Evolutionary conservation across 2,329 filamentous ascomycete species (phyloP).

Genomic region (Blumeriella jaapii): DNA sequence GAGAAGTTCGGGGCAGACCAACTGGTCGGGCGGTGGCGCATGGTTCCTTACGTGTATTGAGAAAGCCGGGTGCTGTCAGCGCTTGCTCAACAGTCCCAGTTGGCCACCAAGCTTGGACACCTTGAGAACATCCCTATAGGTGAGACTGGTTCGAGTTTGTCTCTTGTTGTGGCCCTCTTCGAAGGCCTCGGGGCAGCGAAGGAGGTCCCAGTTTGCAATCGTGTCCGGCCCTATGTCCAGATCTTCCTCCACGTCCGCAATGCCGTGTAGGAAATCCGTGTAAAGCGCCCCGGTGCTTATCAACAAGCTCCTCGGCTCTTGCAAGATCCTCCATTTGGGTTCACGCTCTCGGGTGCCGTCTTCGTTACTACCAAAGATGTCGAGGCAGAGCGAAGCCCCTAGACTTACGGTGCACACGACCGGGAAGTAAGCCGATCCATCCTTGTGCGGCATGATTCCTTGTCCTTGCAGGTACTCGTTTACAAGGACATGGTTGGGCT

Average conservation of each 20-base stretch:
- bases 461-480: conserved; percentile 84
- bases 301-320: conserved; percentile 73
- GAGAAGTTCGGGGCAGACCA: conserved; percentile 59
- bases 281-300: conserved; percentile 62
- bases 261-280: conserved; percentile 62
- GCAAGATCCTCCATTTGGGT: conserved; percentile 51
- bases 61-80: conserved; percentile 14
- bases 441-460: conserved; percentile 97
- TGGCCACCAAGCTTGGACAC: conserved; percentile 64
- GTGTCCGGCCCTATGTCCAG: conserved; percentile 46
- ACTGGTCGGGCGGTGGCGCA: conserved; percentile 55
- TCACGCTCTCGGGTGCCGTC: conserved; percentile 44
- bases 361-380: conserved; percentile 56
- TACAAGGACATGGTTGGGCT: conserved; percentile 82
- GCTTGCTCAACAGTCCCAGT: conserved; percentile 39
- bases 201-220: conserved; percentile 61
- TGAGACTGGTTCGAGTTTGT: conserved; percentile 57
- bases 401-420: conserved; percentile 88
- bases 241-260: conserved; percentile 56
- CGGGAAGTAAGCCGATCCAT: conserved; percentile 76
- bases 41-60: conserved; percentile 61
- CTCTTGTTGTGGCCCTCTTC: conserved; percentile 44
- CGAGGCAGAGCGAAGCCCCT: conserved; percentile 64
- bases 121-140: conserved; percentile 76
- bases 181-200: conserved; percentile 39